Percentiles rank a stretch among this genome's conserved stretches.
Conservation (phyloP, 202 grass and related monocot species). For the Elaeis oleifera region DNA sequence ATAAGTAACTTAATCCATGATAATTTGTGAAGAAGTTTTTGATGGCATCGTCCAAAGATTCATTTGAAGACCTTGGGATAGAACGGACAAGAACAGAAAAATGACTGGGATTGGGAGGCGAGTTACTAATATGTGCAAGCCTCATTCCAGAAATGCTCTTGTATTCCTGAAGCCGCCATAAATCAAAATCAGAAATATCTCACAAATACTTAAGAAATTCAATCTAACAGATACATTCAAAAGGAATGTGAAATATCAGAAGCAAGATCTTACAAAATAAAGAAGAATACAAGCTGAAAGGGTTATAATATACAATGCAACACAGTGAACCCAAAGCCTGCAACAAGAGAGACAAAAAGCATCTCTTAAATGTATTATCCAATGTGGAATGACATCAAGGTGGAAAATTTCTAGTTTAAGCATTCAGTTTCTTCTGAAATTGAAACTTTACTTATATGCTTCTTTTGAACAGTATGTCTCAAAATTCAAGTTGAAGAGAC, state of each 20-base stretch:
- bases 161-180: slow-evolving; percentile 54
- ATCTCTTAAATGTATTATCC: background rate
- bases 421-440: too few relatives aligned
- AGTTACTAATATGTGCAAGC: slow-evolving; percentile 56
- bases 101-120: slow-evolving; percentile 54
- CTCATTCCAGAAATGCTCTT: slow-evolving; percentile 73
- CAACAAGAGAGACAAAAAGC: slow-evolving; percentile 12
- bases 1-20: slow-evolving; percentile 91
- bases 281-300: slow-evolving; percentile 76
- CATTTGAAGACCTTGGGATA: slow-evolving; percentile 52
- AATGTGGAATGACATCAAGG: slow-evolving; percentile 2
- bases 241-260: background rate
- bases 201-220: background rate
- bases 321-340: slow-evolving; percentile 95
- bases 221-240: slow-evolving; percentile 8
- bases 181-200: slow-evolving; percentile 15
- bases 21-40: slow-evolving; percentile 87
- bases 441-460: too few relatives aligned
- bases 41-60: slow-evolving; percentile 55
- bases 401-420: too few relatives aligned
- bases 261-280: slow-evolving; percentile 43
- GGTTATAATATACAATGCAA: slow-evolving; percentile 82
- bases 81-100: slow-evolving; percentile 81
- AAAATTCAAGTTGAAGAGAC: too few relatives aligned
- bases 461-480: too few relatives aligned